Evolutionary conservation across 2,329 filamentous ascomycete species (phyloP).

Genomic region (Aspergillus puulaauensis): DNA sequence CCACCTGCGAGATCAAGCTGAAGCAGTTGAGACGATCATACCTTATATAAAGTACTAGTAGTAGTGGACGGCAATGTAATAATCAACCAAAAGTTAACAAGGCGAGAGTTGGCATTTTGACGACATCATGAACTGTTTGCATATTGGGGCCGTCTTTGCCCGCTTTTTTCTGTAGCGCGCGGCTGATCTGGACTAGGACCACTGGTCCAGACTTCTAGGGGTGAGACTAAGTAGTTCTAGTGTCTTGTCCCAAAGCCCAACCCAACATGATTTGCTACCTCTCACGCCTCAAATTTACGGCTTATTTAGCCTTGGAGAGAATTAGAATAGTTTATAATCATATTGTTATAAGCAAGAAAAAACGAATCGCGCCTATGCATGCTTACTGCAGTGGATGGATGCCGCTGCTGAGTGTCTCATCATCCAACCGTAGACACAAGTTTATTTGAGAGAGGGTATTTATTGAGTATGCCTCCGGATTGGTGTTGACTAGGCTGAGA

Average conservation of each 20-base stretch:
- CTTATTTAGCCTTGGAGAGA: too few relatives aligned
- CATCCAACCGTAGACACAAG: neutral
- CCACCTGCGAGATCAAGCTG: neutral
- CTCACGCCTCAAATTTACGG: too few relatives aligned
- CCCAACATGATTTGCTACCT: neutral
- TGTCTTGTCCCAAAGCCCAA: neutral
- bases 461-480: neutral
- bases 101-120: neutral
- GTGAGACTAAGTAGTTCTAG: neutral
- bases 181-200: conserved; percentile 4
- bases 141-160: neutral
- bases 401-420: neutral
- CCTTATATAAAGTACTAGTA: neutral
- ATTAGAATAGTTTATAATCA: too few relatives aligned
- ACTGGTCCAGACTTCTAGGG: neutral
- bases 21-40: neutral
- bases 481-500: conserved; percentile 9
- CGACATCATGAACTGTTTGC: neutral
- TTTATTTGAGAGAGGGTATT: neutral
- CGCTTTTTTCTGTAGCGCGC: conserved; percentile 7
- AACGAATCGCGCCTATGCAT: neutral
- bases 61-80: neutral
- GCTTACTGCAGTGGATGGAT: neutral
- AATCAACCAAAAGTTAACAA: neutral
- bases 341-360: too few relatives aligned